These are phyloP conservation scores for Colletotrichum nymphaeae DNA, from an alignment of 2,329 filamentous ascomycete genomes.

Conservation along the genomic window DNA sequence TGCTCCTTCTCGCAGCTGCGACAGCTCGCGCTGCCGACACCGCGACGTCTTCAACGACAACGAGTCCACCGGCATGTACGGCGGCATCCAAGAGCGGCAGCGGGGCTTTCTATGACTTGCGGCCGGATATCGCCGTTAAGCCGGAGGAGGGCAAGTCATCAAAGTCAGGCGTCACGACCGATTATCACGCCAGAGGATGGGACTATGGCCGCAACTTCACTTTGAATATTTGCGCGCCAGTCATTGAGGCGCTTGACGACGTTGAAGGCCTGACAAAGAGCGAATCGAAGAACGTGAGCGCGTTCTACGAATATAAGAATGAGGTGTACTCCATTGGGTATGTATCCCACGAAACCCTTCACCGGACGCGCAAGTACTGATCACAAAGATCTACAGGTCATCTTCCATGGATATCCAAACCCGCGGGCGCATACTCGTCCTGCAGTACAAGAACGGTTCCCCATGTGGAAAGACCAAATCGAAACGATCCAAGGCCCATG, in stretches of 20 bases:
- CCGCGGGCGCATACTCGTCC: constrained; percentile 78
- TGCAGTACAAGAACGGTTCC: constrained; percentile 83
- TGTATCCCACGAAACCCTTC: constrained; percentile 43
- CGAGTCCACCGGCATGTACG: constrained; percentile 62
- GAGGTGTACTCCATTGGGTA: constrained; percentile 82
- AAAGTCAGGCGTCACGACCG: constrained; percentile 55
- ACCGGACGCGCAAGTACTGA: neutral
- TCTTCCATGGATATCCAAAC: constrained; percentile 65
- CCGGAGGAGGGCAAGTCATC: constrained; percentile 57
- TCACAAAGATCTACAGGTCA: constrained; percentile 51
- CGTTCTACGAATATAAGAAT: constrained; percentile 76
- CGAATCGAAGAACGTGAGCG: constrained; percentile 80
- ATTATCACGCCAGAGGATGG: constrained; percentile 76
- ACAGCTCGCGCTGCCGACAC: constrained; percentile 44
- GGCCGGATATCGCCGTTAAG: constrained; percentile 62
- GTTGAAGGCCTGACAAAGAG: constrained; percentile 73
- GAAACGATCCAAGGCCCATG: constrained; percentile 45
- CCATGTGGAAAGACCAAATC: constrained; percentile 69
- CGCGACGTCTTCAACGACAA: constrained; percentile 48
- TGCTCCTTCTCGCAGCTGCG: constrained; percentile 49
- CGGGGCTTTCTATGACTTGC: constrained; percentile 70
- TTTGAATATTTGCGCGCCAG: constrained; percentile 82
- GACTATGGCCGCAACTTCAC: constrained; percentile 88
- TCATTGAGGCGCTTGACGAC: constrained; percentile 73
- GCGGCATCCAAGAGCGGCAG: constrained; percentile 65